These are phyloP conservation scores for Ogataea methylovora DNA, from an alignment of 805 yeast species.

Conservation along the genomic window DNA sequence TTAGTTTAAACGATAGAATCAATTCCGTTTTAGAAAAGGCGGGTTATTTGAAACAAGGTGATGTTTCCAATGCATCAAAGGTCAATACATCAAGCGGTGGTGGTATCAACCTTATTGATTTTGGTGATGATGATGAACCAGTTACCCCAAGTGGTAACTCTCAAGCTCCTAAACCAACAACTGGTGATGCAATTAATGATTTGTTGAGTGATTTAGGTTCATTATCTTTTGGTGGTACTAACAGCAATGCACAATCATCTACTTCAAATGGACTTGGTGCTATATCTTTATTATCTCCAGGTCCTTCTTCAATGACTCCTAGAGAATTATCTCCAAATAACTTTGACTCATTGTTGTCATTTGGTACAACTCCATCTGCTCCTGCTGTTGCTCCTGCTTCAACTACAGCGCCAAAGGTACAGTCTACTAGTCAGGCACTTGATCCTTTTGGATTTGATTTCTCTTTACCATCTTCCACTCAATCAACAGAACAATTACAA, in stretches of 20 bases:
- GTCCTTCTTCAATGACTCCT: not conserved
- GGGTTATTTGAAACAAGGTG: conserved; percentile 57
- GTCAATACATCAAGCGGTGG: conserved; percentile 29
- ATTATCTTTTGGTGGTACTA: conserved; percentile 38
- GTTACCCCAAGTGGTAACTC: conserved; percentile 8
- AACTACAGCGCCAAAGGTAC: conserved; percentile 4
- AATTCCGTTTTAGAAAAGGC: conserved; percentile 63
- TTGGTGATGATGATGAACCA: conserved; percentile 47
- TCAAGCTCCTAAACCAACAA: conserved; percentile 24
- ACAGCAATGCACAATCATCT: conserved; percentile 1
- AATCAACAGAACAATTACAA: conserved; percentile 4
- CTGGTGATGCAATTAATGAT: conserved; percentile 49
- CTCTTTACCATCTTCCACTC: conserved; percentile 5
- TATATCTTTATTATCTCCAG: conserved; percentile 22
- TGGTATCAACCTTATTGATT: conserved; percentile 53
- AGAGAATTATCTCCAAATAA: not conserved
- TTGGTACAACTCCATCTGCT: conserved; percentile 1
- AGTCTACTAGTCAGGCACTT: conserved; percentile 5
- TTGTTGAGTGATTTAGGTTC: conserved; percentile 65
- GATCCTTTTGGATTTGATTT: conserved; percentile 31
- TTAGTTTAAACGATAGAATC: conserved; percentile 68
- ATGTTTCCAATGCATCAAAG: conserved; percentile 41
- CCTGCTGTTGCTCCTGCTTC: conserved; percentile 8
- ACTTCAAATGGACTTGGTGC: conserved; percentile 13
- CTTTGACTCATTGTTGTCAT: not conserved